These are phyloP conservation scores for Lipomyces mesembrius DNA, from an alignment of 805 yeast species.

Conservation along the genomic window DNA sequence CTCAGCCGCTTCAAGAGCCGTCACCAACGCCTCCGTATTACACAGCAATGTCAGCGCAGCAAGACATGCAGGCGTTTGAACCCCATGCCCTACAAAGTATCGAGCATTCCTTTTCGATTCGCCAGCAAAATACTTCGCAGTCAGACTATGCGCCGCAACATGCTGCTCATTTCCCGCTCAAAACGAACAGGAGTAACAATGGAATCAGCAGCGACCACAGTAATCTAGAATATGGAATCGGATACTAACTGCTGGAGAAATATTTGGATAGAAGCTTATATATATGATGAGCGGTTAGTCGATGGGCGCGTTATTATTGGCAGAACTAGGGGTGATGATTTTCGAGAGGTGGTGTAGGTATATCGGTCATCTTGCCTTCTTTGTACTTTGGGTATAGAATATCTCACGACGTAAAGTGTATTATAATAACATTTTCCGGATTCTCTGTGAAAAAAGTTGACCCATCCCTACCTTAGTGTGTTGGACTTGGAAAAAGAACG, in stretches of 20 bases:
- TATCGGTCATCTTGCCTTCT: not conserved
- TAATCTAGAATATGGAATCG: not conserved
- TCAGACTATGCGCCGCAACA: not conserved
- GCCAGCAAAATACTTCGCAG: not conserved
- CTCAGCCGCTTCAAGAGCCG: not conserved
- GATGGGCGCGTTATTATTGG: not conserved
- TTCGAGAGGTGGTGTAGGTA: not conserved
- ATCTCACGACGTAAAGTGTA: not conserved
- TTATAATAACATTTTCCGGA: not conserved
- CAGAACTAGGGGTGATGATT: too few relatives aligned
- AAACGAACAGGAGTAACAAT: not conserved
- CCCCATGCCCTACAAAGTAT: not conserved
- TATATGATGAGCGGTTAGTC: not conserved
- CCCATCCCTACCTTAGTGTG: too few relatives aligned
- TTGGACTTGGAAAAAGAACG: too few relatives aligned
- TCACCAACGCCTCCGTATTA: not conserved
- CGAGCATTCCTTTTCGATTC: not conserved
- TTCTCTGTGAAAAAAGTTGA: too few relatives aligned
- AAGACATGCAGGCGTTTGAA: not conserved
- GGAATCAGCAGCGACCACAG: conserved; percentile 6
- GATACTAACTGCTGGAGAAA: not conserved
- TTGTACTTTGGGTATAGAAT: not conserved
- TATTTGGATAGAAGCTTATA: not conserved
- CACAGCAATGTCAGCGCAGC: not conserved
- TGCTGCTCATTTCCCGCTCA: not conserved